Percentiles rank a stretch among this genome's conserved stretches.
phyloP scores from a whole-genome alignment of 2,329 filamentous ascomycete species.

The Claviceps lovelessii region DNA sequence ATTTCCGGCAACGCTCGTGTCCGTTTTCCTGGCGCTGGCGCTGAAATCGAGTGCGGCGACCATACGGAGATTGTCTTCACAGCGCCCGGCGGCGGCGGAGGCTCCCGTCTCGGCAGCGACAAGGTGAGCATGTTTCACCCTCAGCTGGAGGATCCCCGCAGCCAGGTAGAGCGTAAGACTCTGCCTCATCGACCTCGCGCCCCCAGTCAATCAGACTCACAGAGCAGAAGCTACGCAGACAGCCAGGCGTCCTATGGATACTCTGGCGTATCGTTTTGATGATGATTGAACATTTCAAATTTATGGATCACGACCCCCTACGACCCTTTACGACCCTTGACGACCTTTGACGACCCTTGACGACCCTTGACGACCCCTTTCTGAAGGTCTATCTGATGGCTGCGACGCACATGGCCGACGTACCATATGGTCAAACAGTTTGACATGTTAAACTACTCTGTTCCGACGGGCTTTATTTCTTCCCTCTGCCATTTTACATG shows the following conservation, averaged over 20 bases:
- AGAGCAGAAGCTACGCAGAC: constrained; percentile 20
- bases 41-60: constrained; percentile 44
- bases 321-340: not conserved
- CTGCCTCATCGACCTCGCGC: constrained; percentile 31
- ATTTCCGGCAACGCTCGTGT: constrained; percentile 42
- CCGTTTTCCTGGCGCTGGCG: constrained; percentile 37
- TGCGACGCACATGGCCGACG: constrained; percentile 7
- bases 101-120: constrained; percentile 34
- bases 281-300: constrained; percentile 1
- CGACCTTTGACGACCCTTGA: not conserved
- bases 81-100: constrained; percentile 10
- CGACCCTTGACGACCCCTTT: not conserved
- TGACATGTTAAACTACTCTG: not conserved
- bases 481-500: no score
- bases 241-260: constrained; percentile 16
- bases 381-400: constrained; percentile 9
- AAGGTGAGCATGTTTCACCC: constrained; percentile 33
- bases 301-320: not conserved
- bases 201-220: constrained; percentile 35
- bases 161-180: constrained; percentile 27
- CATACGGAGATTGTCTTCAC: constrained; percentile 47
- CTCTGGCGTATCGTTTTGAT: constrained; percentile 18
- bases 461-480: not conserved
- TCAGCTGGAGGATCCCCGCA: constrained; percentile 29
- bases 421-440: not conserved